Evolutionary conservation across 148 eudicot species (phyloP), one percentile per base, ranked within the genome.

Genomic region (Vaccinium myrtillus): DNA sequence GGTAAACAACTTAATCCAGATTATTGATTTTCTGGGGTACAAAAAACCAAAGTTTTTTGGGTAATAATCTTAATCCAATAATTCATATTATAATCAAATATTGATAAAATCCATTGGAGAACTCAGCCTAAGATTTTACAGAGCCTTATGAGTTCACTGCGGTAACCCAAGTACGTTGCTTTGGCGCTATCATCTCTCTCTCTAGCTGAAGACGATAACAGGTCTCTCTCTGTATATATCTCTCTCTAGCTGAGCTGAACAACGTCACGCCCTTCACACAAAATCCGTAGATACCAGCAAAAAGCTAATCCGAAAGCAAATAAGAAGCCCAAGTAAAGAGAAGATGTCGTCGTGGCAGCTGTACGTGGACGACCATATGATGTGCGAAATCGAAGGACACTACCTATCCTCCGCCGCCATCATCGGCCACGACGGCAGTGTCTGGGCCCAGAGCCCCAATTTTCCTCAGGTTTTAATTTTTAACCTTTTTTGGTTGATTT

Each of bases 371-470:
- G 93, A 92, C 12, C 94, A 91, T 58, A 86, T 92, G 85, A 88
- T 91, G 94, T 89, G 91, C 79, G 94, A 92, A 1, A 81, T 90
- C 80, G 94, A 91, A 27, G 90, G 91, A 71, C 51, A 87, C 58
- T 90, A 82, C 73, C 94, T 92, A 84, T 27, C 92, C 78, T 65
- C 94, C 80, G 90, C 93, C 30, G 93, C 94, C 78, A 92, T 92
- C 83, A 3, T 92, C 69, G 93, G 92, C 50, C 87, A 85, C 27
- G 93, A 91, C 86, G 94, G 93, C 55, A 87, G 86, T 79, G 87
- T 92, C 25, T 92, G 93, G 94, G 88, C 94, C 49, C 93, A 92
- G 85, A 91, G 92, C 85, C 19, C 88, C 51, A 61, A 74, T 77
- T 92, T 91, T 86, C 93, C 94, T 67, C 88, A 88, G 94, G 94